Evolutionary conservation across 208 protist species (phyloP), one percentile per base, ranked within the genome.

Genomic region (Polymyxa betae): DNA sequence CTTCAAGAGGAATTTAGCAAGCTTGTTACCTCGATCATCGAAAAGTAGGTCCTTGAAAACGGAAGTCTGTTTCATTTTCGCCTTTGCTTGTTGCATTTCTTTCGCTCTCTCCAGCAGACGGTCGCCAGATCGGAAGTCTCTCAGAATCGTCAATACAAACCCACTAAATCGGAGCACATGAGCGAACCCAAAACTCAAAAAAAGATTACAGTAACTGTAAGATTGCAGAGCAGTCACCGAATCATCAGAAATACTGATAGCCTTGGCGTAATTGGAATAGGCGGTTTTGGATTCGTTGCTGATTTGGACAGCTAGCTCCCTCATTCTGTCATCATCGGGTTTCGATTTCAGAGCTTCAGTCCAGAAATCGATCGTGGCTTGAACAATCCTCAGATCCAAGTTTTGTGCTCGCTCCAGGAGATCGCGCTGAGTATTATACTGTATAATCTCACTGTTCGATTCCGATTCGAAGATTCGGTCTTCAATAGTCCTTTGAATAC

Each of bases 21-120:
- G 16, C 5, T 38, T 40, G 16, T 20, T 40, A 82, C 72, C 72
- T 82, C 40, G 5, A 43, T 82, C 72, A n/a, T 82, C 72, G n/a
- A 82, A 82, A 43, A 82, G 72, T 20, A 82, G 72, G 72, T 82
- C 72, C n/a, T 43, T 35, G 72, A 82, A 82, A 43, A 82, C n/a
- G 16, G 35, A 82, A 35, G 72, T 45, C 72, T 82, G 72, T n/a
- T 82, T 82, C 16, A 43, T 35, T 5, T 40, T 35, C n/a, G 72
- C 16, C 40, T 82, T 82, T 5, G 72, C 72, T 43, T 82, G 16
- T n/a, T 82, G 72, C 72, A 82, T 82, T 82, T 82, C 72, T 5
- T 35, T 82, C 16, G 72, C 72, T 43, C 40, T 5, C 72, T 82
- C 72, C 35, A 82, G 72, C n/a, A 82, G 16, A 5, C 72, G 72